phyloP scores from a whole-genome alignment of 306 rosid species.

The Lithocarpus polystachyus region DNA sequence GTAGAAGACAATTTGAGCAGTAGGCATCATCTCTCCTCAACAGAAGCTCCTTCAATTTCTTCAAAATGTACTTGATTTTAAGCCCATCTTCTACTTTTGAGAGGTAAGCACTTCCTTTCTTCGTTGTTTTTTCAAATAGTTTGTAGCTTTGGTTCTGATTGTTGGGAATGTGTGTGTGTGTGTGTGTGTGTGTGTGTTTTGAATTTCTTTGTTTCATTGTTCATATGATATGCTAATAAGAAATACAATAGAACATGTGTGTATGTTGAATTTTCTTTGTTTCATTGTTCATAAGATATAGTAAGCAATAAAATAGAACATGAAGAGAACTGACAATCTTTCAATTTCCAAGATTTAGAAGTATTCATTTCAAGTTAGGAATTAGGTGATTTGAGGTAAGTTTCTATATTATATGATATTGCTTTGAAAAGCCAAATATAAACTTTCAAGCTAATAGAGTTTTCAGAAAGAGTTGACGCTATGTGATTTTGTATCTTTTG shows the following conservation, averaged over 20 bases:
- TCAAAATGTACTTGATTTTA: background rate
- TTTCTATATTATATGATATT: too few relatives aligned
- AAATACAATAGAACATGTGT: too few relatives aligned
- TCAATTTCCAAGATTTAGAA: background rate
- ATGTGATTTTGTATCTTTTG: background rate
- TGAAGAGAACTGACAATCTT: background rate
- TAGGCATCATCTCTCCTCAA: constrained; percentile 48
- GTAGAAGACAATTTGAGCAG: constrained; percentile 5
- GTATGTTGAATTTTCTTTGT: background rate
- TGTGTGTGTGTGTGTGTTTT: background rate
- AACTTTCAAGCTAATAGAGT: too few relatives aligned
- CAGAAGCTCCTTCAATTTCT: constrained; percentile 41
- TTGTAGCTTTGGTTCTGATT: background rate
- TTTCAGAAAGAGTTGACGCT: background rate
- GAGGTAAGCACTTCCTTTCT: background rate
- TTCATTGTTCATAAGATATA: background rate
- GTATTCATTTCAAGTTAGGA: background rate
- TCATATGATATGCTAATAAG: background rate
- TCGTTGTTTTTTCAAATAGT: background rate
- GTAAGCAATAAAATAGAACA: background rate
- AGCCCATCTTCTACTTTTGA: background rate
- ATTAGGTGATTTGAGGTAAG: background rate
- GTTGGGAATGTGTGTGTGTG: background rate
- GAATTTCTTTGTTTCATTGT: background rate
- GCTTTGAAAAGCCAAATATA: too few relatives aligned